Conservation (phyloP, 1,284 basidiomycete species). For the Porphyrellus sp. region DNA sequence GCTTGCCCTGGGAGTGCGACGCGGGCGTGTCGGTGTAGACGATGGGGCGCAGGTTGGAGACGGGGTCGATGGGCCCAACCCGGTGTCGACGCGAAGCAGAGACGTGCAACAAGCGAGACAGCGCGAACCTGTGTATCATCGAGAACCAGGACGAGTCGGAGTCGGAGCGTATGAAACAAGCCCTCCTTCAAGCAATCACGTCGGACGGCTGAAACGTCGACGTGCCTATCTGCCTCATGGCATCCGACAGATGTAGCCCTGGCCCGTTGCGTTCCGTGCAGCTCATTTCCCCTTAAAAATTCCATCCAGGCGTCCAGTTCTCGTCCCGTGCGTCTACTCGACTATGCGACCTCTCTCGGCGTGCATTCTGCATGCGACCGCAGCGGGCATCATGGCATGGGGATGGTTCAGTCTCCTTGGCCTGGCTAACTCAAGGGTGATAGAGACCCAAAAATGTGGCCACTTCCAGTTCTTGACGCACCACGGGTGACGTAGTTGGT, state of each 20-base stretch:
- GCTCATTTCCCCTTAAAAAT: not conserved
- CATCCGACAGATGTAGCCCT: not conserved
- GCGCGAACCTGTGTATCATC: not conserved
- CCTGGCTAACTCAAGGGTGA: constrained; percentile 33
- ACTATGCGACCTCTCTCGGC: constrained; percentile 18
- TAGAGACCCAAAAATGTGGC: constrained; percentile 55
- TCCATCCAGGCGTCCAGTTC: too few relatives aligned
- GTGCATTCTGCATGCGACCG: constrained; percentile 39
- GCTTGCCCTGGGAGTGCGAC: constrained; percentile 21
- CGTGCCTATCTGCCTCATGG: not conserved
- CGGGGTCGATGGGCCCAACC: constrained; percentile 68
- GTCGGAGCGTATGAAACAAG: not conserved
- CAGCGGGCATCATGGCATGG: constrained; percentile 46
- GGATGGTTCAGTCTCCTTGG: constrained; percentile 35
- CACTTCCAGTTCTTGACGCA: constrained; percentile 74
- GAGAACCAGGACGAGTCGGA: not conserved
- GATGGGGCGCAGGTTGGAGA: constrained; percentile 75
- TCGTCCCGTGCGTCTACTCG: not conserved
- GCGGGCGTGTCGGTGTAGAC: constrained; percentile 56
- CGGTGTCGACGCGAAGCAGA: constrained; percentile 44
- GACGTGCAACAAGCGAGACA: constrained; percentile 40
- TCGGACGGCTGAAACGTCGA: not conserved
- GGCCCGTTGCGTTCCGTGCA: not conserved
- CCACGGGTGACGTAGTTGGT: constrained; percentile 53
- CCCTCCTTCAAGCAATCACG: too few relatives aligned